These are phyloP conservation scores for Plectosphaerella sp. DNA, from an alignment of 2,329 filamentous ascomycete species.

Conservation along the genomic window DNA sequence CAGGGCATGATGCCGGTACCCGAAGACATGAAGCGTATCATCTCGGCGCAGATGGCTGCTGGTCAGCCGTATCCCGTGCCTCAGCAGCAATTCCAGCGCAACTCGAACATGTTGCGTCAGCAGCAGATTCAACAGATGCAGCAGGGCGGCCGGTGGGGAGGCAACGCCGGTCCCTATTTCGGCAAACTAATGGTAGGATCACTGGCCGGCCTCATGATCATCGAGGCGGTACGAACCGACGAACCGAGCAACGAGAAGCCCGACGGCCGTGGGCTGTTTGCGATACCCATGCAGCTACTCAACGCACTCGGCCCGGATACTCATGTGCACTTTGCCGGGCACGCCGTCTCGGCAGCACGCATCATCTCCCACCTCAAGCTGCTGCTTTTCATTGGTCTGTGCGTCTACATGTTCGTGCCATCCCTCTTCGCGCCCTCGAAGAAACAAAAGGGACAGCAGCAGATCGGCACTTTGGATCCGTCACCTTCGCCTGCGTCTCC, in stretches of 20 bases:
- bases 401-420: conserved; percentile 53
- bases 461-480: conserved; percentile 34
- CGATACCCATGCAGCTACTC: conserved; percentile 57
- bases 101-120: conserved; percentile 44
- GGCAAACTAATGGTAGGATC: conserved; percentile 90
- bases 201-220: conserved; percentile 84
- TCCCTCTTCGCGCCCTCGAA: conserved; percentile 42
- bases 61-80: conserved; percentile 49
- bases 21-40: conserved; percentile 60
- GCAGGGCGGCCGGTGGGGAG: conserved; percentile 47
- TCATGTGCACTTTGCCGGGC: conserved; percentile 50
- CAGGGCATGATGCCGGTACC: conserved; percentile 63
- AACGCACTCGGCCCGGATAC: conserved; percentile 40
- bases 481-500: conserved; percentile 75
- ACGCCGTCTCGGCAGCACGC: conserved; percentile 39
- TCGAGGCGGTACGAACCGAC: conserved; percentile 71
- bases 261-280: conserved; percentile 62
- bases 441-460: conserved; percentile 45
- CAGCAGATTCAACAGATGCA: conserved; percentile 52
- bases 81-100: conserved; percentile 41
- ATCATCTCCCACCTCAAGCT: conserved; percentile 49
- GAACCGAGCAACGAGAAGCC: conserved; percentile 61
- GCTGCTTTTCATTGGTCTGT: conserved; percentile 44
- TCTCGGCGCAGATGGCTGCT: conserved; percentile 51
- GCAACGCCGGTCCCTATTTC: conserved; percentile 49